Evolutionary conservation across 2,329 filamentous ascomycete species (phyloP), one percentile per base, ranked within the genome.

Genomic region (Venturia pyrina): DNA sequence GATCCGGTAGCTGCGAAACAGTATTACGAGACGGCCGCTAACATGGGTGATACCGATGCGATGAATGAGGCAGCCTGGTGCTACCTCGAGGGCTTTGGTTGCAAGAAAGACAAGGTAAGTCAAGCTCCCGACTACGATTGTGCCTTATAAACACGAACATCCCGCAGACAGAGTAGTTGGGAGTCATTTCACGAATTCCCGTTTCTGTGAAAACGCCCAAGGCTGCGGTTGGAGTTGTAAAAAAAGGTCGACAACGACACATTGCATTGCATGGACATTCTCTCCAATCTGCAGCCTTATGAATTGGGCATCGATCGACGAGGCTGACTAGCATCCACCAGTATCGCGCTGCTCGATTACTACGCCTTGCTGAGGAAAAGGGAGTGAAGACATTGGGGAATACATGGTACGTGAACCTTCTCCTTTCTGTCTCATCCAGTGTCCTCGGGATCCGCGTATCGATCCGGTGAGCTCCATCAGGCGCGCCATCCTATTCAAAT

Each of bases 21-120:
- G 83, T 99, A 98, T 77, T 99, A 98, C 77, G 93, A 98, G 79
- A 97, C 93, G 11, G 95, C 95, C 37, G 95, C 95, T 68, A 98
- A 99, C 75, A 80, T 99, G 70, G 95, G 95, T 68, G 95, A 99
- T 77, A 91, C 90, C 57, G 95, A 99, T 79, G 95, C 93, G 66
- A 96, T 98, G 93, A 96, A 97, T 74, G 93, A 98, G 77, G 89
- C 89, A 65, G 95, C 88, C 44, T 96, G 92, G 91, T 99, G 95
- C 80, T 98, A 95, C 82, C 78, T 96, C 37, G 89, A 97, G 75
- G 95, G 95, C n/a, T 96, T 96, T 77, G 95, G 95, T 43, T 93
- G 92, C 73, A 95, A 92, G 77, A 99, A 98, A 77, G 93, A 99
- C 81, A 98, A 96, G 90, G 93, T 97, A 83, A 78, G 90, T 85